These are phyloP conservation scores for Penicillium sp. DNA, from an alignment of 2,329 filamentous ascomycete genomes.

Conservation along the genomic window DNA sequence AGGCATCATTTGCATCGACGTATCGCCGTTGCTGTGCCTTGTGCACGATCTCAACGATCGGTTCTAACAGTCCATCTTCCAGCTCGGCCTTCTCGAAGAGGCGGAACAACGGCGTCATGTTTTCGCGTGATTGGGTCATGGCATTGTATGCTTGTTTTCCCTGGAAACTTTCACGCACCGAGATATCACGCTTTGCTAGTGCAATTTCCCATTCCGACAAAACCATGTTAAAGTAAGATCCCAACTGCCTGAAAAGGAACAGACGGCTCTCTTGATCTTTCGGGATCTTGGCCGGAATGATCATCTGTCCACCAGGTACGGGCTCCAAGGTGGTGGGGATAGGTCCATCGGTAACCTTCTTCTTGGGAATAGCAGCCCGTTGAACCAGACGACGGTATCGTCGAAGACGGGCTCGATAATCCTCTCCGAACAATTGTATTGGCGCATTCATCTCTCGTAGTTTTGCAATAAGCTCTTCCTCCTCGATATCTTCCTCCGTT, in stretches of 20 bases:
- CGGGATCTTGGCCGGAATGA: constrained; percentile 64
- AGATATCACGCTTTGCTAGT: constrained; percentile 58
- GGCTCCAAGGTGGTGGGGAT: constrained; percentile 82
- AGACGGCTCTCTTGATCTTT: constrained; percentile 63
- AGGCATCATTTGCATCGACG: constrained; percentile 94
- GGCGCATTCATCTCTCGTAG: constrained; percentile 74
- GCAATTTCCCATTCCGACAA: constrained; percentile 81
- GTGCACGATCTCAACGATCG: constrained; percentile 86
- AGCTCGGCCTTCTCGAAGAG: constrained; percentile 81
- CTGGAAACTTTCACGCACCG: constrained; percentile 68
- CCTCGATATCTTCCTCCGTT: constrained; percentile 60
- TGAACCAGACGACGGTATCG: constrained; percentile 65
- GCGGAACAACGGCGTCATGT: constrained; percentile 84
- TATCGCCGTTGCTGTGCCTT: constrained; percentile 88
- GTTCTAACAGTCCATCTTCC: constrained; percentile 73
- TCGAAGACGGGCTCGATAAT: constrained; percentile 64
- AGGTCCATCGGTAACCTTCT: constrained; percentile 64
- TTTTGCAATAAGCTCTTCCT: constrained; percentile 66
- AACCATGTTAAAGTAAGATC: constrained; percentile 96
- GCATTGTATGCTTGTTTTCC: constrained; percentile 79
- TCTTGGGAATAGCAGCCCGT: constrained; percentile 34
- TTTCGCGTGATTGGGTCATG: constrained; percentile 83
- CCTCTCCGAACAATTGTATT: constrained; percentile 75
- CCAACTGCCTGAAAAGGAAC: constrained; percentile 81
- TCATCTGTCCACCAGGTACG: constrained; percentile 85